phyloP scores from a whole-genome alignment of 1,284 basidiomycete genomes.

The Moesziomyces sp. region DNA sequence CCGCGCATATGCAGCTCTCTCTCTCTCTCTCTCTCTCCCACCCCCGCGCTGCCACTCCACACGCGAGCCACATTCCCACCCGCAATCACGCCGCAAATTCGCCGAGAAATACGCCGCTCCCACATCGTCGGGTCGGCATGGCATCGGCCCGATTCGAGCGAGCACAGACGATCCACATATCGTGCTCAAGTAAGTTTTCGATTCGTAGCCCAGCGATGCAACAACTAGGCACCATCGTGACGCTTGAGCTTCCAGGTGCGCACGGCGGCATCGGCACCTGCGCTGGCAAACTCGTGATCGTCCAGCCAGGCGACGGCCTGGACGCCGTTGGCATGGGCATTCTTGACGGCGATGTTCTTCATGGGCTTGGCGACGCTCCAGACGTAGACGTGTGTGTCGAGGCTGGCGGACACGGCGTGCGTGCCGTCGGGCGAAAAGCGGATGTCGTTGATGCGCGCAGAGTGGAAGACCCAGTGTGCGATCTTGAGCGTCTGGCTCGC shows the following conservation, averaged over 20 bases:
- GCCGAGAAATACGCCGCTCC: too few species aligned
- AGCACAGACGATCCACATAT: too few species aligned
- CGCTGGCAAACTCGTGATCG: conserved; percentile 74
- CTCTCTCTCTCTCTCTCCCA: too few species aligned
- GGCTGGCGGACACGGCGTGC: conserved; percentile 73
- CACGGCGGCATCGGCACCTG: conserved; percentile 79
- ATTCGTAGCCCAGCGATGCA: too few species aligned
- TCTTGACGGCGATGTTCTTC: conserved; percentile 82
- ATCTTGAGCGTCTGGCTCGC: conserved; percentile 60
- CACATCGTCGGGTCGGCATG: too few species aligned
- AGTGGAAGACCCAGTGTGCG: conserved; percentile 83
- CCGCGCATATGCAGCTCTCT: too few species aligned
- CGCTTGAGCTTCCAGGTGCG: conserved; percentile 28
- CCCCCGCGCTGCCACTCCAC: too few species aligned
- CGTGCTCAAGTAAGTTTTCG: too few species aligned
- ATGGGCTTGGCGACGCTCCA: conserved; percentile 83
- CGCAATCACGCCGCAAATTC: too few species aligned
- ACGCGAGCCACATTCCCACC: too few species aligned
- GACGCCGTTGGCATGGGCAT: conserved; percentile 68
- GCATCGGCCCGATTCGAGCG: too few species aligned
- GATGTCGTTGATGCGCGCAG: conserved; percentile 81
- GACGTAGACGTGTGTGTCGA: conserved; percentile 88
- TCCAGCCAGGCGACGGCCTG: conserved; percentile 83
- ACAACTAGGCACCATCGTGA: conserved; percentile 24
- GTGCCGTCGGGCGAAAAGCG: conserved; percentile 80